Evolutionary conservation across 2,329 filamentous ascomycete species (phyloP), one percentile per base, ranked within the genome.

Genomic region (Botrytis cinerea): DNA sequence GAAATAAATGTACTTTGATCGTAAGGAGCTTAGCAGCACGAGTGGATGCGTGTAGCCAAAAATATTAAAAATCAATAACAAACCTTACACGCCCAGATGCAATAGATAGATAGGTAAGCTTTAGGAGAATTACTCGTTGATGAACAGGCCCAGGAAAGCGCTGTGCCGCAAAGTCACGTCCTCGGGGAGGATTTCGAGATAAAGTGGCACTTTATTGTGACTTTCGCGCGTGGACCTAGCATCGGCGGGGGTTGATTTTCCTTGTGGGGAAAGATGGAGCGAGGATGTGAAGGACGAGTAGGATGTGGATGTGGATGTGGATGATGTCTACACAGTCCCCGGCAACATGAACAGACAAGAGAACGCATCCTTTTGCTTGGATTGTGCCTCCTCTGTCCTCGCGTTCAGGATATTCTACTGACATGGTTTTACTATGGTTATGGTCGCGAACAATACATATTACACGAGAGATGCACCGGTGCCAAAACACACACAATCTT

Each of bases 91-190:
- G 43, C 69, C 57, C 70, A 45, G 25, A 57, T 66, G 3, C 20
- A 57, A 66, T 57, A 51, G 57, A 60, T 61, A 46, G 32, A 28
- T 25, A 45, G 45, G 59, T 25, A 66, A 25, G 45, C 32, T 64
- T 71, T 51, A n/a, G 46, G n/a, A 54, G 64, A 54, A 54, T 28
- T 40, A 22, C 10, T 32, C 35, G 25, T 66, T 46, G 35, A 32
- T 63, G 59, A 61, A 54, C 32, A 38, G n/a, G 28, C 25, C 22
- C 22, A n/a, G 51, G 46, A 48, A 67, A 57, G 70, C 61, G 70
- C 71, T 70, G 71, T 73, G 71, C 71, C 71, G 71, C 66, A 62
- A 43, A 62, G 32, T 62, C 32, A 61, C 71, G 40, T 69, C 63
- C 46, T 66, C 18, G 35, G 25, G 32, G 35, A 68, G 14, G 64